Evolutionary conservation across 225 moss, liverwort and hornwort species (phyloP).

Genomic region (Physcomitrellopsis africana): DNA sequence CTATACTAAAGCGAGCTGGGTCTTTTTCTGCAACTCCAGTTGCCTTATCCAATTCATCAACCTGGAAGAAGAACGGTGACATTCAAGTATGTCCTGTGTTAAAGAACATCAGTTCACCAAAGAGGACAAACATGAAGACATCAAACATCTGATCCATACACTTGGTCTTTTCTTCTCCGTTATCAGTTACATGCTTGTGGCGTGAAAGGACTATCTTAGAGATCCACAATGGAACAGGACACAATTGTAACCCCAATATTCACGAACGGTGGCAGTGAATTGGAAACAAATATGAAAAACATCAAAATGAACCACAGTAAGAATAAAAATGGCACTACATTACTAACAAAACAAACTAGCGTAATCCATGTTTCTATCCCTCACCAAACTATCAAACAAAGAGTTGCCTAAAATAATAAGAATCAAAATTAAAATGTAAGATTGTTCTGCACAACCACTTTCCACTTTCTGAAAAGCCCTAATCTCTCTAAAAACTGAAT

Average conservation of each 20-base stretch:
- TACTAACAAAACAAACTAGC: slow-evolving; percentile 23
- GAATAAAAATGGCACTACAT: slow-evolving; percentile 9
- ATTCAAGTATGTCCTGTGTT: slow-evolving; percentile 4
- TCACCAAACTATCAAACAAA: slow-evolving; percentile 21
- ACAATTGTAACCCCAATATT: neutral
- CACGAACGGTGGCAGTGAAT: neutral
- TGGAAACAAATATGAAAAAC: slow-evolving; percentile 10
- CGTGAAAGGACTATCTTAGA: slow-evolving; percentile 1
- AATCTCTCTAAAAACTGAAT: neutral
- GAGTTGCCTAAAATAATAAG: neutral
- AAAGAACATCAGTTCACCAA: slow-evolving; percentile 9
- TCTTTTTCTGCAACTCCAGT: slow-evolving; percentile 81
- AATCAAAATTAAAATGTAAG: neutral
- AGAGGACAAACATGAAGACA: slow-evolving; percentile 5
- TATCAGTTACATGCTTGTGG: neutral
- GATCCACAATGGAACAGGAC: slow-evolving; percentile 9
- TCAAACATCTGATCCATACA: neutral
- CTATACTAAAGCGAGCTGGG: slow-evolving; percentile 79
- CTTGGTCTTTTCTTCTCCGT: too few species aligned
- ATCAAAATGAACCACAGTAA: slow-evolving; percentile 24
- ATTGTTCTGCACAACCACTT: too few species aligned
- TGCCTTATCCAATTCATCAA: slow-evolving; percentile 90
- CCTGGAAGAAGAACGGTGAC: slow-evolving; percentile 40
- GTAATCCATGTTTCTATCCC: slow-evolving; percentile 16
- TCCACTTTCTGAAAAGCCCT: neutral